These are phyloP conservation scores for Aspergillus versicolor DNA, from an alignment of 2,329 filamentous ascomycete genomes.

Conservation along the genomic window DNA sequence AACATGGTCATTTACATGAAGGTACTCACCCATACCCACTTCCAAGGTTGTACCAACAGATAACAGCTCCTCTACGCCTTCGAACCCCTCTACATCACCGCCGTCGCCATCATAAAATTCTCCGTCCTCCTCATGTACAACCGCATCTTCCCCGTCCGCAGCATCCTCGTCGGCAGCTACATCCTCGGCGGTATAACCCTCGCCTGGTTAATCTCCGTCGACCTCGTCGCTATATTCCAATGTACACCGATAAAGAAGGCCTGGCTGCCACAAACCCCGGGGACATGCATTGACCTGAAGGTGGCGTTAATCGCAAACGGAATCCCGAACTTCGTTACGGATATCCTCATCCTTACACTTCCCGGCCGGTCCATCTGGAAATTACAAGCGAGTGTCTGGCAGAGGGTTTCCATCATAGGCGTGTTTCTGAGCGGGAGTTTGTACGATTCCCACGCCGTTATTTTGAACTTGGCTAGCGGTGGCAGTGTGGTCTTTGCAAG, in stretches of 20 bases:
- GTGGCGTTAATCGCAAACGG: not conserved
- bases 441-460: not conserved
- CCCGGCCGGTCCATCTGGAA: not conserved
- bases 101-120: conserved; percentile 2
- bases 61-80: not conserved
- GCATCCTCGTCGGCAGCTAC: not conserved
- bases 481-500: conserved; percentile 6
- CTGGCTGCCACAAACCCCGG: not conserved
- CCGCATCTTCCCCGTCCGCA: conserved; percentile 5
- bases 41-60: not conserved
- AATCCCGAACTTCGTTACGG: not conserved
- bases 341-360: not conserved
- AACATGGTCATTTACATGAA: not conserved
- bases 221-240: conserved; percentile 8
- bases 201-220: conserved; percentile 7
- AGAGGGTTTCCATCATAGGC: not conserved
- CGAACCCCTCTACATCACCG: conserved; percentile 3
- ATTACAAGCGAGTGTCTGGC: not conserved
- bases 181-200: not conserved
- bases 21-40: not conserved
- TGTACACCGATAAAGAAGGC: not conserved
- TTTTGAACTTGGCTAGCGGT: not conserved
- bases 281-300: not conserved
- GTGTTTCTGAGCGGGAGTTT: not conserved
- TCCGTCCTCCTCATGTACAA: conserved; percentile 10